A percentile compares a stretch with the other conserved stretches of the same genome.
Conservation (phyloP, 2,329 filamentous ascomycete species). For the Fusarium hostae region DNA sequence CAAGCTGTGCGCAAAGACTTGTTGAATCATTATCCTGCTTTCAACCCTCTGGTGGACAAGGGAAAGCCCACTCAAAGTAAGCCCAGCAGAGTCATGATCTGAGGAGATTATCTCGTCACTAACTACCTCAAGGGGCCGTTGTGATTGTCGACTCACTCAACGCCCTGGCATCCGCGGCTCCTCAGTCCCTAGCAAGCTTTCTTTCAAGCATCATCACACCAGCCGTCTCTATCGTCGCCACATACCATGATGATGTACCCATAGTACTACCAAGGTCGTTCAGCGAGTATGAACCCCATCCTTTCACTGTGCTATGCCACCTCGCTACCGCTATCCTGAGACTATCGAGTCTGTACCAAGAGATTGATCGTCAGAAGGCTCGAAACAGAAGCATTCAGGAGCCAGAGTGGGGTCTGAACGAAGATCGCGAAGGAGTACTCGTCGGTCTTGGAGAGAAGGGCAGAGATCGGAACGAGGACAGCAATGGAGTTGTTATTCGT, state of each 20-base stretch:
- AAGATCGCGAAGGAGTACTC: conserved; percentile 82
- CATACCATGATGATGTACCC: conserved; percentile 86
- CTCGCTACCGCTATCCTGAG: conserved; percentile 89
- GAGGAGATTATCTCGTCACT: conserved; percentile 2
- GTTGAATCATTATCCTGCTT: conserved; percentile 58
- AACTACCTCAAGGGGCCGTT: conserved; percentile 67
- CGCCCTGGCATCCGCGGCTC: conserved; percentile 65
- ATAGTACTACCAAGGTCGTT: conserved; percentile 56
- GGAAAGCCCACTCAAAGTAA: conserved; percentile 57
- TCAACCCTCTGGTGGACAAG: conserved; percentile 51
- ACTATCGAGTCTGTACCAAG: conserved; percentile 77
- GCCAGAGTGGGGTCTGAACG: conserved; percentile 81
- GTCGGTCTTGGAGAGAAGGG: conserved; percentile 69
- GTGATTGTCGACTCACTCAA: conserved; percentile 85
- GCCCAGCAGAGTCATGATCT: conserved; percentile 29
- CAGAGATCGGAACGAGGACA: conserved; percentile 52
- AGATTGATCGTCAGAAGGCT: conserved; percentile 79
- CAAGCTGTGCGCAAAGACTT: conserved; percentile 70
- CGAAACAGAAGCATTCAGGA: conserved; percentile 78
- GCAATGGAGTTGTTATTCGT: conserved; percentile 73
- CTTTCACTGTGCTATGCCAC: conserved; percentile 79
- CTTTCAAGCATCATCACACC: conserved; percentile 76
- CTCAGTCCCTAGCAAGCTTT: conserved; percentile 71
- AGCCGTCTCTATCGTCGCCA: conserved; percentile 75
- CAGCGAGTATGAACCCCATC: conserved; percentile 71